phyloP scores from a whole-genome alignment of 2,329 filamentous ascomycete species.

The Lasiodiplodia hormozganensis region DNA sequence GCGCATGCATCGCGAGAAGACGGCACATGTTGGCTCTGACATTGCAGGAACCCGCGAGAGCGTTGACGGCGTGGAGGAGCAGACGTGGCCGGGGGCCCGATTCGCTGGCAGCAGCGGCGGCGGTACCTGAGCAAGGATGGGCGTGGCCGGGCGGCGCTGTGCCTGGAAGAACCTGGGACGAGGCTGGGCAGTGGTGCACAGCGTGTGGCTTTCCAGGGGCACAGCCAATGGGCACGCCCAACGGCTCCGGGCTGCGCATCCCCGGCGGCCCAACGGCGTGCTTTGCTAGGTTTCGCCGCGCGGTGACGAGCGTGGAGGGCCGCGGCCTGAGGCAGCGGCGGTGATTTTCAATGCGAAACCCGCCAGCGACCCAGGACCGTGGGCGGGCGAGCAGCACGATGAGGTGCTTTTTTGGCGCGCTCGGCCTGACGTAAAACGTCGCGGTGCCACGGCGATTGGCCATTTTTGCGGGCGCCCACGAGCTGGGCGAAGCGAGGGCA shows the following conservation, averaged over 20 bases:
- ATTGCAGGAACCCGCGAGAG: slow-evolving; percentile 24
- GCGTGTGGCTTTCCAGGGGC: slow-evolving; percentile 19
- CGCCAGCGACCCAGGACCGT: slow-evolving; percentile 21
- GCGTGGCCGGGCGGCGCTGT: slow-evolving; percentile 17
- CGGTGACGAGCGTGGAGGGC: slow-evolving; percentile 10
- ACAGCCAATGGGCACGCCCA: slow-evolving; percentile 12
- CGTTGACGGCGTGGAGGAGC: slow-evolving; percentile 8
- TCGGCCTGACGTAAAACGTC: slow-evolving; percentile 26
- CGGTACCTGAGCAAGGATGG: slow-evolving; percentile 23
- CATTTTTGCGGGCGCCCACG: slow-evolving; percentile 5
- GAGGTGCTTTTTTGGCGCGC: slow-evolving; percentile 1
- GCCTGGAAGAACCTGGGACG: slow-evolving; percentile 21
- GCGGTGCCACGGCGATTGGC: neutral
- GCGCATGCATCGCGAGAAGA: slow-evolving; percentile 24
- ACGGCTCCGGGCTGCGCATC: slow-evolving; percentile 21
- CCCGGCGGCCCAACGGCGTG: slow-evolving; percentile 22
- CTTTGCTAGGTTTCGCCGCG: slow-evolving; percentile 16
- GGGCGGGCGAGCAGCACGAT: slow-evolving; percentile 1
- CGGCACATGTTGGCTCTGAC: slow-evolving; percentile 15
- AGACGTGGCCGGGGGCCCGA: slow-evolving; percentile 4
- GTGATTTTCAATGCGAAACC: slow-evolving; percentile 28
- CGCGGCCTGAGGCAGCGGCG: slow-evolving; percentile 6
- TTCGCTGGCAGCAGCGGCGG: slow-evolving; percentile 11
- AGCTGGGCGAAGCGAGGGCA: neutral
- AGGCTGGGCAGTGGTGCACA: neutral